Evolutionary conservation across 2,329 filamentous ascomycete species (phyloP), one percentile per base, ranked within the genome.

Genomic region (Aspergillus awamori): DNA sequence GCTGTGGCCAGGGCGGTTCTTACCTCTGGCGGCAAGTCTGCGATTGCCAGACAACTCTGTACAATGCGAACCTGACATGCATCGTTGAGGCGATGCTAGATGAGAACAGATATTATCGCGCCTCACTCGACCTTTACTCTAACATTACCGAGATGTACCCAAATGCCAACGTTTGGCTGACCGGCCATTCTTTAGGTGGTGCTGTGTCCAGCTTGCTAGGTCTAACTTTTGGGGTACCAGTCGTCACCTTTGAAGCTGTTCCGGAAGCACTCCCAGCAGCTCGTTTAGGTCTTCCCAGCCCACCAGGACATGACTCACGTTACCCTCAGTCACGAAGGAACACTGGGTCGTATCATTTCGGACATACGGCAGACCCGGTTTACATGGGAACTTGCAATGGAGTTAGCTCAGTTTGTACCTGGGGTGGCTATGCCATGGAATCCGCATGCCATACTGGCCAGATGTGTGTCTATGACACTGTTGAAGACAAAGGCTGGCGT

Each of bases 321-420:
- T 82, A 86, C 33, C 89, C 92, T 30, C 92, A 96, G 70, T 83
- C 85, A 39, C 83, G 92, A 45, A 79, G 86, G 61, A 85, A 87
- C 70, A 96, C 92, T 0, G 93, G 92, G 11, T 84, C 90, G 0
- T 96, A 88, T 72, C 95, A 99, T 76, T 94, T 97, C 74, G 95
- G 95, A 4, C 93, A 98, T 71, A 98, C 93, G 0, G 95, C 95
- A 0, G 95, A 99, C 76, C 95, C 95, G 0, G 88, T 99, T 36
- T 99, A 89, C 71, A 93, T 97, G 80, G 95, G 95, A 33, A 91
- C 89, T 0, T 98, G 95, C 78, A 97, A 97, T 70, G 91, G 91
- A 33, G 92, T 91, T 2, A 93, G 91, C 2, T 93, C 94, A 2
- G 88, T 89, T 10, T 98, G 95, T 76, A 95, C 93, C 0, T 88